phyloP scores from a whole-genome alignment of 192 early-diverging fungal genomes.

The Backusella luteola region DNA sequence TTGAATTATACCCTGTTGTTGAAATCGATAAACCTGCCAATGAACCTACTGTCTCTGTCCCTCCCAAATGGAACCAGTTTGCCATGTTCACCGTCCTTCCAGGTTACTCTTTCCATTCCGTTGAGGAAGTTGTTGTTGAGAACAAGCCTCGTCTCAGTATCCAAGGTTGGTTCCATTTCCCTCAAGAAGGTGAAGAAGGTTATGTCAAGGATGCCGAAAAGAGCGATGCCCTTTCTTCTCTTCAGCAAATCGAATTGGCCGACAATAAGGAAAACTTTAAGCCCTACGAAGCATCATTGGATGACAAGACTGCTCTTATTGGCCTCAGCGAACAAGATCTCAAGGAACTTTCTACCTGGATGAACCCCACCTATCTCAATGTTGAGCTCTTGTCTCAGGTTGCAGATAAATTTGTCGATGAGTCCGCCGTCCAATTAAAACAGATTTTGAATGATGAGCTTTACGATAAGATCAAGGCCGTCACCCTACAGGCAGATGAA shows the following conservation, averaged over 20 bases:
- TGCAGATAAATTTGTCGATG: constrained; percentile 57
- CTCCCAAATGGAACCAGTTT: constrained; percentile 75
- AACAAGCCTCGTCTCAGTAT: constrained; percentile 59
- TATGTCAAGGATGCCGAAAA: constrained; percentile 46
- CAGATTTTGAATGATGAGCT: constrained; percentile 50
- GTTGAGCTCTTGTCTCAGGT: constrained; percentile 42
- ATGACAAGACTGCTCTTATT: background rate
- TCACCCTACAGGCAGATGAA: constrained; percentile 38
- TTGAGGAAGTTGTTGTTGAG: constrained; percentile 66
- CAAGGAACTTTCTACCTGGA: constrained; percentile 37
- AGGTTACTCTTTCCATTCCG: constrained; percentile 75
- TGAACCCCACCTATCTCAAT: constrained; percentile 63
- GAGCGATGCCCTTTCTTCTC: constrained; percentile 39
- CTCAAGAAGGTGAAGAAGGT: constrained; percentile 66
- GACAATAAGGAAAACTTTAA: constrained; percentile 34
- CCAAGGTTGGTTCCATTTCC: constrained; percentile 78
- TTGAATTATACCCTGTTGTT: constrained; percentile 74
- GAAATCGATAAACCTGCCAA: constrained; percentile 57
- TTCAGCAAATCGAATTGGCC: constrained; percentile 38
- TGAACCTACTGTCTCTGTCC: constrained; percentile 53
- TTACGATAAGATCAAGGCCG: constrained; percentile 35
- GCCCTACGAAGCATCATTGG: background rate
- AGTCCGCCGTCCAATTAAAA: constrained; percentile 60
- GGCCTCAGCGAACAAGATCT: constrained; percentile 45
- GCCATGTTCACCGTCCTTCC: constrained; percentile 77